Conservation (phyloP, 163 green algal species). For the Prototheca cutis region DNA sequence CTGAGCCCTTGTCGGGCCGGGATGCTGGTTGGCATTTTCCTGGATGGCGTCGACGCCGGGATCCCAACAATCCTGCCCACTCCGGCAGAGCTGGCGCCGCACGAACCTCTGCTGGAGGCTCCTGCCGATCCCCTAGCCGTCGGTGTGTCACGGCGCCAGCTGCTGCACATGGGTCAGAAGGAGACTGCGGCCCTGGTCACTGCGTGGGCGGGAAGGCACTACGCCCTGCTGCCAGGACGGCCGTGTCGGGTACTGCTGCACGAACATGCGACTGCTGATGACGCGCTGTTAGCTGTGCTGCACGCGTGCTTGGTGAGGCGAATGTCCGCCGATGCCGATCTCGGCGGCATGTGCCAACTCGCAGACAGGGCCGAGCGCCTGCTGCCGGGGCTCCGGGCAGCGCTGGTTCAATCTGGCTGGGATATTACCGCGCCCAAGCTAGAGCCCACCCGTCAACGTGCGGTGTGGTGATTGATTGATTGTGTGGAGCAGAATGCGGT, state of each 20-base stretch:
- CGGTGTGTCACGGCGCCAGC: not conserved
- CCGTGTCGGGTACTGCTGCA: slow-evolving; percentile 13
- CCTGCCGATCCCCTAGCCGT: not conserved
- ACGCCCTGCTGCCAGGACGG: not conserved
- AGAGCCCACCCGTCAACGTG: slow-evolving; percentile 6
- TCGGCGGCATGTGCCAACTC: not conserved
- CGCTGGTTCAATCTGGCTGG: slow-evolving; percentile 11
- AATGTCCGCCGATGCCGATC: no score
- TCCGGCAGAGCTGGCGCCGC: slow-evolving; percentile 8
- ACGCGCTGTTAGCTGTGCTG: slow-evolving; percentile 12
- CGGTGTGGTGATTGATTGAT: slow-evolving; percentile 12
- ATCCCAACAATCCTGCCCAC: slow-evolving; percentile 2
- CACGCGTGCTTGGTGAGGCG: slow-evolving; percentile 11
- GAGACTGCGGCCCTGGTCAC: not conserved
- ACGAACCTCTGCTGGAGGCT: not conserved
- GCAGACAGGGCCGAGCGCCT: not conserved
- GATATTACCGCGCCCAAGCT: slow-evolving; percentile 11
- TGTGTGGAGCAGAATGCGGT: no score
- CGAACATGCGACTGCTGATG: slow-evolving; percentile 5
- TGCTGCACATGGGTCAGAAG: slow-evolving; percentile 4
- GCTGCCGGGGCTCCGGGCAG: slow-evolving; percentile 3
- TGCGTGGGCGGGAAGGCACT: not conserved
- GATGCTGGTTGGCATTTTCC: slow-evolving; percentile 5
- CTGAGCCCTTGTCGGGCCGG: slow-evolving; percentile 19
- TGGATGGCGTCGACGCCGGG: not conserved